Base-by-base conservation (phyloP, 805 yeast genomes). In the Ogataea saltuana region DNA sequence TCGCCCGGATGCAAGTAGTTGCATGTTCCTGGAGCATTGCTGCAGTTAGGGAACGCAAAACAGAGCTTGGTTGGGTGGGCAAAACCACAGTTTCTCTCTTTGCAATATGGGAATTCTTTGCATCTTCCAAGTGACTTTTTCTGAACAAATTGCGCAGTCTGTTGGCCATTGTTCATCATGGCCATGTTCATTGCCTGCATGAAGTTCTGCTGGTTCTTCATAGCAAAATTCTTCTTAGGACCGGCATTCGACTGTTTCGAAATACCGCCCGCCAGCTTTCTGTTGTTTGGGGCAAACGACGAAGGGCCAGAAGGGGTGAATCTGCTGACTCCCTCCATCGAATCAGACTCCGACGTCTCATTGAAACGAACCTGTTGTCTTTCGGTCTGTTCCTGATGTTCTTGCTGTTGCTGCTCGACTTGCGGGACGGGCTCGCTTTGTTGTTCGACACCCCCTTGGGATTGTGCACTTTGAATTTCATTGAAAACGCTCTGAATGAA, bases 1-100 rank as follows among this genome's bases (percentile, higher is more conserved):
- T 88, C 88, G 47, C 85, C 85, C 9, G 95, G 90, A 61, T 88
- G 97, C 52, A 89, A 68, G 56, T 70, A 87, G 51, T 79, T 81
- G 67, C 97, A 88, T 0, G 93, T 85, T 9, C 95, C 95, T 26
- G 85, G 82, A 3, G 83, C 76, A 54, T 84, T 83, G 19, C 87
- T 75, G 67, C 96, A 88, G 54, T 82, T 76, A 44, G 93, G 93
- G 61, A 73, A 87, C 6, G 79, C 78, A 64, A 75, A 78, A 63
- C 97, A 88, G 6, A 71, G 71, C 55, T 77, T 85, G 1, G 88
- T 79, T 17, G 96, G 96, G 65, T 89, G 97, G 3, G 88, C 79
- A 59, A 76, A 81, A 31, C 73, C 75, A 64, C 97, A 89, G 40
- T 78, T 79, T 59, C 72, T 80, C 42, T 69, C 57, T 11, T 75